Evolutionary conservation across 352 stramenopile species (phyloP), one percentile per base, ranked within the genome.

Genomic region (Peronospora destructor): DNA sequence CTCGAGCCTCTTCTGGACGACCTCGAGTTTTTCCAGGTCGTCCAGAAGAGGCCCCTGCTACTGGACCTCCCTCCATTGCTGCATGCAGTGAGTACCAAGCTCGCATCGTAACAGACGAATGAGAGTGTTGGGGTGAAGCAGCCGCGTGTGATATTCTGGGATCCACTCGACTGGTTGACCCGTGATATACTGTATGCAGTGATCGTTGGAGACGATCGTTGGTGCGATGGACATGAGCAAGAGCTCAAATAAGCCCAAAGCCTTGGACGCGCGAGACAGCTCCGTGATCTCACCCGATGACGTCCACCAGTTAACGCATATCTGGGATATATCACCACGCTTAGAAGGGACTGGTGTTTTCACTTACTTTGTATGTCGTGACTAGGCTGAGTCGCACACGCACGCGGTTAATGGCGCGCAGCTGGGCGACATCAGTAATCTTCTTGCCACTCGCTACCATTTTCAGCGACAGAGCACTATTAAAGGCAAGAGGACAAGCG

Each of bases 171-270:
- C 39, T 1, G 39, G 25, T 8, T 35, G 23, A n/a, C 4, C 39
- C n/a, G 39, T 45, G 25, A 45, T 2, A 13, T 45, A 45, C 13
- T 35, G 25, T 25, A 45, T 45, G 13, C 39, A 33, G 13, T 45
- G 39, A 23, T 35, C 23, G 32, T 45, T 35, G 3, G 11, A 6
- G 11, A 45, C 36, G 0, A 45, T 21, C 0, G 6, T 23, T 0
- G 23, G 39, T 3, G 23, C 13, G 9, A 34, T 34, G 2, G 39
- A 33, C n/a, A 45, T 35, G 21, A 45, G 39, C 12, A 23, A n/a
- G 13, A 45, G 21, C 39, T 45, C 39, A 12, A 45, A 45, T 13
- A 45, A 9, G 25, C 39, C 25, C 6, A 45, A 33, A 3, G 13
- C 39, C 13, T 45, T 45, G 13, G 25, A 26, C 6, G 39, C 13